Conservation (phyloP, 345 rosid species). For the Cardiospermum halicacabum region DNA sequence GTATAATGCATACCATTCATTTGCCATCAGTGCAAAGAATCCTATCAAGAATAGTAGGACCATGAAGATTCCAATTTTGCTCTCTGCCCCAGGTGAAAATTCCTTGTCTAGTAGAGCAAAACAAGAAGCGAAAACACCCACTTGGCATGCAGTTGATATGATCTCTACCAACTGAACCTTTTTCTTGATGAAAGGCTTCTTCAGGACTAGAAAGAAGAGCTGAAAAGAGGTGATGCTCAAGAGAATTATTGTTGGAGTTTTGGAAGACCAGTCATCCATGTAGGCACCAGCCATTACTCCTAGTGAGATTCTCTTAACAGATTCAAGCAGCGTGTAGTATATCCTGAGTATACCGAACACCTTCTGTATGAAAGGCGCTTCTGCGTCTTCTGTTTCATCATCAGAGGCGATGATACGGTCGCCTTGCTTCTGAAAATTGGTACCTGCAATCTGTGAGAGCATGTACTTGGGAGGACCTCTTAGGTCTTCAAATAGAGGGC, state of each 20-base stretch:
- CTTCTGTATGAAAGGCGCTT: conserved; percentile 88
- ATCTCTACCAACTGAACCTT: conserved; percentile 86
- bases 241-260: conserved; percentile 44
- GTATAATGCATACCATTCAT: conserved; percentile 73
- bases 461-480: conserved; percentile 97
- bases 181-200: conserved; percentile 94
- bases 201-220: conserved; percentile 77
- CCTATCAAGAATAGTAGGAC: conserved; percentile 60
- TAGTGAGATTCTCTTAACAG: conserved; percentile 45
- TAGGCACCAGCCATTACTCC: conserved; percentile 69
- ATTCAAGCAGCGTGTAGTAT: conserved; percentile 75
- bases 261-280: conserved; percentile 38
- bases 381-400: conserved; percentile 94
- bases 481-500: conserved; percentile 81
- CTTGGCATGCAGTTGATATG: conserved; percentile 55
- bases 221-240: conserved; percentile 71
- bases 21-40: conserved; percentile 47
- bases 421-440: conserved; percentile 37
- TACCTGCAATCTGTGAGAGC: conserved; percentile 74
- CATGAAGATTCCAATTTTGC: conserved; percentile 61
- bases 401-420: conserved; percentile 78
- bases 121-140: conserved; percentile 51
- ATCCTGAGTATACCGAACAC: conserved; percentile 90
- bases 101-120: conserved; percentile 39
- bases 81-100: conserved; percentile 32